Evolutionary conservation across 2,329 filamentous ascomycete species (phyloP).

Genomic region (Lachnellula hyalina): DNA sequence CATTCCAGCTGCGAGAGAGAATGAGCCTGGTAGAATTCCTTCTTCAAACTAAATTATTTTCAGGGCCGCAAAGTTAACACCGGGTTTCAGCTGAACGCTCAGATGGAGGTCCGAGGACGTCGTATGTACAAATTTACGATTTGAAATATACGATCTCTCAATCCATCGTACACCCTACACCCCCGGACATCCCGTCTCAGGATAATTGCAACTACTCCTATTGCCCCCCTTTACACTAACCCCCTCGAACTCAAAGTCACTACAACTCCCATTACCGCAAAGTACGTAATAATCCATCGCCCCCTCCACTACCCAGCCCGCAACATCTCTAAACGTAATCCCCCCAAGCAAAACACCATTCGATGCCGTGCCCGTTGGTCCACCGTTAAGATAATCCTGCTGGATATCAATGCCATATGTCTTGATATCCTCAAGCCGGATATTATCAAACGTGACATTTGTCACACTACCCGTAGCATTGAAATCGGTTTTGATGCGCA

Average conservation of each 20-base stretch:
- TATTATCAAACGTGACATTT: slow-evolving; percentile 40
- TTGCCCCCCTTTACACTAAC: background rate
- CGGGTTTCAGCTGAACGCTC: too few relatives aligned
- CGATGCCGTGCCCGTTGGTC: slow-evolving; percentile 39
- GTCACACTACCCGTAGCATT: slow-evolving; percentile 33
- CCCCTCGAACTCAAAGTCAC: background rate
- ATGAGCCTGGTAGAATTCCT: too few relatives aligned
- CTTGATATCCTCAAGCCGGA: slow-evolving; percentile 38
- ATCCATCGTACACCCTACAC: too few relatives aligned
- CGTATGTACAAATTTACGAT: too few relatives aligned
- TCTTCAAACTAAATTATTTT: too few relatives aligned
- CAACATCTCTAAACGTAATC: slow-evolving; percentile 29
- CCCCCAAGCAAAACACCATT: slow-evolving; percentile 44
- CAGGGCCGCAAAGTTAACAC: too few relatives aligned
- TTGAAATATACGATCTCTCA: too few relatives aligned
- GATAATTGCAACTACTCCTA: background rate
- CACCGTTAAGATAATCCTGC: slow-evolving; percentile 50
- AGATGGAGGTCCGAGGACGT: too few relatives aligned
- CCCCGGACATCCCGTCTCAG: background rate
- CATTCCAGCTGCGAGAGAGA: too few relatives aligned
- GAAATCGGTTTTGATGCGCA: slow-evolving; percentile 34
- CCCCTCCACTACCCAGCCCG: slow-evolving; percentile 23
- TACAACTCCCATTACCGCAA: slow-evolving; percentile 35
- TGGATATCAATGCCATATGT: slow-evolving; percentile 46
- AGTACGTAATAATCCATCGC: slow-evolving; percentile 43